Conservation (phyloP, 2,329 filamentous ascomycete genomes). For the Colletotrichum echinochloae region DNA sequence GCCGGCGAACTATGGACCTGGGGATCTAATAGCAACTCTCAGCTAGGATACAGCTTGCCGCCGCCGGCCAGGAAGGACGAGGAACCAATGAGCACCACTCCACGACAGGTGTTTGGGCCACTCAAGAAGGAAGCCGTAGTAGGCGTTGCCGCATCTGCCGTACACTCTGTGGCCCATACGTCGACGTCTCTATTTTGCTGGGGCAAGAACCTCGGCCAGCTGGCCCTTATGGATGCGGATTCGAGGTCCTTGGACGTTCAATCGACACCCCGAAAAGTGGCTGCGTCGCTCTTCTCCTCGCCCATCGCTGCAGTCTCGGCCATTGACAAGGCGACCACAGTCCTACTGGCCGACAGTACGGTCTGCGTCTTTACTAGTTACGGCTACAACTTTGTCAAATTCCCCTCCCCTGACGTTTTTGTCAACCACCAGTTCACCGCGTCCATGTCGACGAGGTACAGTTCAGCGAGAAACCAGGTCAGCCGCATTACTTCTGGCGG, state of each 20-base stretch:
- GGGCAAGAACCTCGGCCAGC: conserved; percentile 93
- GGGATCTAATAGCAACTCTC: conserved; percentile 88
- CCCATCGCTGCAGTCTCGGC: conserved; percentile 84
- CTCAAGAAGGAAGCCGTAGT: conserved; percentile 87
- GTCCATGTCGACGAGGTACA: conserved; percentile 74
- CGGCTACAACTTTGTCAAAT: conserved; percentile 90
- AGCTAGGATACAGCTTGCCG: conserved; percentile 87
- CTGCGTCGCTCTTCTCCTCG: conserved; percentile 81
- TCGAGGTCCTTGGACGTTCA: conserved; percentile 92
- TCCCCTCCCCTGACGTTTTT: conserved; percentile 79
- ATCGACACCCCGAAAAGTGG: conserved; percentile 84
- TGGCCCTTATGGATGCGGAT: conserved; percentile 94
- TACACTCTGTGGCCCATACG: conserved; percentile 93
- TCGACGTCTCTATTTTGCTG: conserved; percentile 87
- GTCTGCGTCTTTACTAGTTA: conserved; percentile 97
- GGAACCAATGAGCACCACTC: conserved; percentile 82
- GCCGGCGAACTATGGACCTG: conserved; percentile 94
- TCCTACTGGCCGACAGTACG: conserved; percentile 86
- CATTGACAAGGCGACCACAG: conserved; percentile 89
- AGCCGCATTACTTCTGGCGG: conserved; percentile 84
- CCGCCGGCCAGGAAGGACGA: conserved; percentile 76
- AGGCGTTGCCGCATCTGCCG: conserved; percentile 87
- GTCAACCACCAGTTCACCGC: conserved; percentile 76
- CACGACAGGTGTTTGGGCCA: conserved; percentile 90
- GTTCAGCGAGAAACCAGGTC: conserved; percentile 75